Conservation (phyloP, 225 moss, liverwort and hornwort species). For the Lunularia cruciata region DNA sequence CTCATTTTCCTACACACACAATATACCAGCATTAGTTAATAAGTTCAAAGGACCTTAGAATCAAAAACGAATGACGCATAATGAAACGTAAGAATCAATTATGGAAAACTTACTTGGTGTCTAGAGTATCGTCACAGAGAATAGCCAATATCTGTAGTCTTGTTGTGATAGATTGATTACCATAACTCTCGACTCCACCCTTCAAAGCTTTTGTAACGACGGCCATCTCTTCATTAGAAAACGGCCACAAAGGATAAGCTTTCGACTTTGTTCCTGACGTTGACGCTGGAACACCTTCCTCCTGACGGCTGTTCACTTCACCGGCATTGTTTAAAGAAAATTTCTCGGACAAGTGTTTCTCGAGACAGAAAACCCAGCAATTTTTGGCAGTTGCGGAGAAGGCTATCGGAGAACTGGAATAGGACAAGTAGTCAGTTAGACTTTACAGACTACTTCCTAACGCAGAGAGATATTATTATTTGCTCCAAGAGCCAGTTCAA, state of each 20-base stretch:
- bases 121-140: conserved; percentile 64
- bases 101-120: conserved; percentile 44
- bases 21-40: background rate
- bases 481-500: no score
- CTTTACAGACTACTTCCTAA: no score
- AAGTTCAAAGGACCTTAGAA: background rate
- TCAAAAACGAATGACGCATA: background rate
- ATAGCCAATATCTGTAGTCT: conserved; percentile 64
- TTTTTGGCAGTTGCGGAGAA: conserved; percentile 53
- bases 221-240: conserved; percentile 37
- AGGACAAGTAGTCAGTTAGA: no score
- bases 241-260: conserved; percentile 32
- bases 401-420: conserved; percentile 29
- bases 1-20: conserved; percentile 49
- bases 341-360: conserved; percentile 51
- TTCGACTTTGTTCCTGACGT: conserved; percentile 37
- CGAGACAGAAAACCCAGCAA: conserved; percentile 62
- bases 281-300: conserved; percentile 28
- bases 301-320: conserved; percentile 21
- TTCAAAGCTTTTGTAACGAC: conserved; percentile 51
- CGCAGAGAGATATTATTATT: no score
- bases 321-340: conserved; percentile 31
- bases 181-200: conserved; percentile 65
- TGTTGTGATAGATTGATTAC: conserved; percentile 45
- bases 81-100: background rate